Evolutionary conservation across 2,329 filamentous ascomycete genomes (phyloP).

Genomic region (Beauveria medogensis): DNA sequence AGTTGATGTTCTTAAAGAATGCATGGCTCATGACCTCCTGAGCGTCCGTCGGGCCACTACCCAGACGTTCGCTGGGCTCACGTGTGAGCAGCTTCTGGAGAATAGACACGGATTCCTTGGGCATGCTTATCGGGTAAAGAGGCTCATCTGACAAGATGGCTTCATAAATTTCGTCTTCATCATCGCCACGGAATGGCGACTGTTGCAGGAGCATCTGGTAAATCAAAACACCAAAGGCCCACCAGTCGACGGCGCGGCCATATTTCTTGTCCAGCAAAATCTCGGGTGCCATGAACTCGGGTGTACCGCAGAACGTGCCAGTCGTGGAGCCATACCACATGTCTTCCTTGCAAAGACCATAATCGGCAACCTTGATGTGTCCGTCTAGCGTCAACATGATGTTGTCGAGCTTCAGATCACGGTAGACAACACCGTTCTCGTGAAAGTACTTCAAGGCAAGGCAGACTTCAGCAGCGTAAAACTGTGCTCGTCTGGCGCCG

Average conservation of each 20-base stretch:
- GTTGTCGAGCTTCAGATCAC: constrained; percentile 88
- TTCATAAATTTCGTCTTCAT: constrained; percentile 99
- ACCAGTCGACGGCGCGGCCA: constrained; percentile 95
- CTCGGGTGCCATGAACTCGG: constrained; percentile 99
- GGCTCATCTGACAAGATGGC: constrained; percentile 96
- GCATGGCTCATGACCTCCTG: constrained; percentile 99
- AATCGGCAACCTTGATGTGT: constrained; percentile 98
- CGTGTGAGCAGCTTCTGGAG: constrained; percentile 93
- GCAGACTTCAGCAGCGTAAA: constrained; percentile 96
- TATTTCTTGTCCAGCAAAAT: constrained; percentile 98
- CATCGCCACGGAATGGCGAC: constrained; percentile 95
- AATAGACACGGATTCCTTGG: constrained; percentile 92
- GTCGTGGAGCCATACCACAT: constrained; percentile 99
- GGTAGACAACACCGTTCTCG: constrained; percentile 97
- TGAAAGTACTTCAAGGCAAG: constrained; percentile 98
- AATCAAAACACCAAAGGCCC: constrained; percentile 97
- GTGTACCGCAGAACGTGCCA: constrained; percentile 98
- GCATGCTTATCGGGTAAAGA: constrained; percentile 97
- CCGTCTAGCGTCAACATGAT: constrained; percentile 91
- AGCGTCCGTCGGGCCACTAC: constrained; percentile 90
- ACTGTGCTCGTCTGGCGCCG: constrained; percentile 92
- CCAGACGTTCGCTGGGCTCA: constrained; percentile 86
- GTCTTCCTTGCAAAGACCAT: constrained; percentile 97
- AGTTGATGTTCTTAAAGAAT: constrained; percentile 96
- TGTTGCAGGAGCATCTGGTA: constrained; percentile 99